Evolutionary conservation across 192 early-diverging fungal species (phyloP), one percentile per base, ranked within the genome.

Genomic region (Podila horticola): DNA sequence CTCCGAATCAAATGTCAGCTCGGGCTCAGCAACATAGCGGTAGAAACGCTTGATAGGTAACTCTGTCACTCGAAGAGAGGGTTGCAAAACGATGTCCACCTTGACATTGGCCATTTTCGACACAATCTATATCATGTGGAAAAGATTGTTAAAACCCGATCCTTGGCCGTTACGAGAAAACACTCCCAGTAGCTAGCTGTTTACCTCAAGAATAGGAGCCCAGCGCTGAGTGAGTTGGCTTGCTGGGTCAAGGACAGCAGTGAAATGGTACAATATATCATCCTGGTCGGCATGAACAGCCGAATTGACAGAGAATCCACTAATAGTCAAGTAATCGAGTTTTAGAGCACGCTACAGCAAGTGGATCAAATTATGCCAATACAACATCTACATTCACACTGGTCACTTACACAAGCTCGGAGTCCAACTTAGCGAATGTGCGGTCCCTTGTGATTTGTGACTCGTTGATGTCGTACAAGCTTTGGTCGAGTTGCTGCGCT

Each of bases 31-130:
- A 22, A 96, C 91, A 82, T 95, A 98, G 51, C 96, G 91, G 74
- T 98, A 99, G 84, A 97, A 98, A 15, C 95, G 85, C 59, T 92
- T 94, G 28, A 97, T 74, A 0, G 97, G 96, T 8, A 95, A 71
- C 62, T 94, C 91, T 2, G 85, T 87, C 20, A 91, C 22, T 17
- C 73, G 66, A 0, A 73, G 49, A 8, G 68, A 24, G 10, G 95
- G 95, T 45, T 90, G 91, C 52, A 97, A 77, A 62, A 90, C 85
- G 20, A 98, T 74, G 50, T 92, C 82, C 7, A 97, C 81, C 62
- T 86, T 85, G 10, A 92, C 90, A 24, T 88, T 85, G 1, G 91
- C 88, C 52, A 96, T 51, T 9, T 85, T 74, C 10, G 90, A 84
- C 15, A 97, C 70, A 0, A 87, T 84, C 77, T 82, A 74, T 19